Percentiles rank a stretch among this genome's conserved stretches.
Evolutionary conservation across 2,329 filamentous ascomycete species (phyloP).

Genomic region (Claviceps digitariae): DNA sequence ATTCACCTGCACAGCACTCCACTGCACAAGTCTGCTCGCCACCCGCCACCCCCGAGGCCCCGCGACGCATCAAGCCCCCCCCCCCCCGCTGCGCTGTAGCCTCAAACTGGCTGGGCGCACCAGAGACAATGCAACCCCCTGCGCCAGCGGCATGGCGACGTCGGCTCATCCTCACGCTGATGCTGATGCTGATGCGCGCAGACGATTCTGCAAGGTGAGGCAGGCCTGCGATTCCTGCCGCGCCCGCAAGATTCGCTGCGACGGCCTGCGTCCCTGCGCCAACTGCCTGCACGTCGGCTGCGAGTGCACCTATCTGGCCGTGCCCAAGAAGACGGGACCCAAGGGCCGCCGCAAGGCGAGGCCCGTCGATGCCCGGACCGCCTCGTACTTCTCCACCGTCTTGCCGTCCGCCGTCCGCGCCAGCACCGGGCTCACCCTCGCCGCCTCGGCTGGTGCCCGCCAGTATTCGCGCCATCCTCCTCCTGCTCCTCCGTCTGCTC

Average conservation of each 20-base stretch:
- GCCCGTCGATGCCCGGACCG: neutral
- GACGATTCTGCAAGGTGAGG: slow-evolving; percentile 10
- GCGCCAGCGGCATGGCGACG: slow-evolving; percentile 1
- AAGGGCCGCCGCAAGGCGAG: slow-evolving; percentile 10
- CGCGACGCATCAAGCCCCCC: too few relatives aligned
- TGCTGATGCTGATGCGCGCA: slow-evolving; percentile 1
- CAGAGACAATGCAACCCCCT: slow-evolving; percentile 1
- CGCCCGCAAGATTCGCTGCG: slow-evolving; percentile 16
- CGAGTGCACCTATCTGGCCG: slow-evolving; percentile 16
- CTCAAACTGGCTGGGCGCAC: too few relatives aligned
- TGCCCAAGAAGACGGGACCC: slow-evolving; percentile 19
- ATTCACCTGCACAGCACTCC: neutral
- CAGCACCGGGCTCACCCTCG: neutral
- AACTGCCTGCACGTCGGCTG: slow-evolving; percentile 12
- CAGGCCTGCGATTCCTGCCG: slow-evolving; percentile 21
- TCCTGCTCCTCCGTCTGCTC: too few relatives aligned
- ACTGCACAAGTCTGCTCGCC: too few relatives aligned
- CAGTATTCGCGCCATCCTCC: neutral
- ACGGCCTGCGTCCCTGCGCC: slow-evolving; percentile 14
- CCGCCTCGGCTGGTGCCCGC: too few relatives aligned
- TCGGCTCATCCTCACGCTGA: neutral
- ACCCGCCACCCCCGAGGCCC: too few relatives aligned
- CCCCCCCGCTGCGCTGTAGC: too few relatives aligned
- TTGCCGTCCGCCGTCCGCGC: slow-evolving; percentile 1
- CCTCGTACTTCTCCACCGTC: slow-evolving; percentile 2